phyloP scores from a whole-genome alignment of 768 basidiomycete species.

The Phylloporus sp. region DNA sequence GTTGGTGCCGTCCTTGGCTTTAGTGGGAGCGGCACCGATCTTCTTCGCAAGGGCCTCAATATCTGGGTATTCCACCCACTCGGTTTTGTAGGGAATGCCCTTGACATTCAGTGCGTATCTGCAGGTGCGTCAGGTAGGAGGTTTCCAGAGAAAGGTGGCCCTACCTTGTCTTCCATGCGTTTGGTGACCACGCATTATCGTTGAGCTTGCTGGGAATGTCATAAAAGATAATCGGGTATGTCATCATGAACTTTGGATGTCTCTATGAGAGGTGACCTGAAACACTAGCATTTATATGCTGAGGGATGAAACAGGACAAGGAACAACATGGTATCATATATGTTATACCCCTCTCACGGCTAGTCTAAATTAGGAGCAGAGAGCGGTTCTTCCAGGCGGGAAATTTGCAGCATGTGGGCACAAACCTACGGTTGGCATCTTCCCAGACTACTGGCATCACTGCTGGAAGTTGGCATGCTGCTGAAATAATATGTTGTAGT shows the following conservation, averaged over 20 bases:
- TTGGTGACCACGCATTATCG: constrained; percentile 39
- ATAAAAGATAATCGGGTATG: constrained; percentile 37
- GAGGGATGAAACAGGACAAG: background rate
- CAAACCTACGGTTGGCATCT: background rate
- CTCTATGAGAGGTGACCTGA: background rate
- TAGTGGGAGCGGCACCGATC: constrained; percentile 32
- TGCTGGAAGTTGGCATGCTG: background rate
- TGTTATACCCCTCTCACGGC: background rate
- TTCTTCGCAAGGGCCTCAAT: constrained; percentile 34
- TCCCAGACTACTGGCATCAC: constrained; percentile 11
- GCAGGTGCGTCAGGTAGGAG: background rate
- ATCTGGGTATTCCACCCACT: constrained; percentile 43
- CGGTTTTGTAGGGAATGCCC: constrained; percentile 37
- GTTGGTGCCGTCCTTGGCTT: constrained; percentile 29
- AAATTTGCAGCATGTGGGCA: background rate
- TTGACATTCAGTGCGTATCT: constrained; percentile 42
- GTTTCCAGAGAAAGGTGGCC: background rate
- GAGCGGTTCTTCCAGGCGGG: too few species aligned
- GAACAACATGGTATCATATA: constrained; percentile 4
- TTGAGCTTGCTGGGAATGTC: constrained; percentile 38
- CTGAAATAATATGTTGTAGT: constrained; percentile 8
- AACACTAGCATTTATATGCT: constrained; percentile 5
- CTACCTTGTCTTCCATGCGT: constrained; percentile 45
- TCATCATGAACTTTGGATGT: constrained; percentile 17
- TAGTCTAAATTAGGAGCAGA: background rate